Conservation (phyloP, 768 basidiomycete species). For the Leccinum disarticulatum region DNA sequence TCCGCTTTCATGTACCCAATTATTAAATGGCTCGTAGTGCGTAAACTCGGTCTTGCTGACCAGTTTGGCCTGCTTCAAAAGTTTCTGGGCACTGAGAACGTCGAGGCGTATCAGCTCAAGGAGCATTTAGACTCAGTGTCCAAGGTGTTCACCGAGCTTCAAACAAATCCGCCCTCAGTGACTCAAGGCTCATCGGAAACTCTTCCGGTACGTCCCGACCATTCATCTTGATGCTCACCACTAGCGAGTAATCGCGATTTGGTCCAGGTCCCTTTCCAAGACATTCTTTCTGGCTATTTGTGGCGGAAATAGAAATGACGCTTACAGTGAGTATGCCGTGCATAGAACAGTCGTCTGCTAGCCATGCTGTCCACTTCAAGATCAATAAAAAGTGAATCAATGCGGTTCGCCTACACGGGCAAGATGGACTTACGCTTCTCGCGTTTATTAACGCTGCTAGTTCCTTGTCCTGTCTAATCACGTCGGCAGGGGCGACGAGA, state of each 20-base stretch:
- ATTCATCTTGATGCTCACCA: constrained; percentile 8
- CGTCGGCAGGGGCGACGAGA: constrained; percentile 17
- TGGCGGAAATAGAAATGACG: background rate
- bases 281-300: background rate
- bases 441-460: constrained; percentile 11
- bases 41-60: constrained; percentile 34
- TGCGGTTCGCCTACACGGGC: background rate
- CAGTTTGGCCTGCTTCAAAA: constrained; percentile 16
- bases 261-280: constrained; percentile 11
- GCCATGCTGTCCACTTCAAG: constrained; percentile 23
- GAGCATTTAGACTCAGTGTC: no score
- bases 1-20: constrained; percentile 50
- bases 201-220: background rate
- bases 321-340: constrained; percentile 22
- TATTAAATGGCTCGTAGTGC: constrained; percentile 40
- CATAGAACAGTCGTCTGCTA: constrained; percentile 22
- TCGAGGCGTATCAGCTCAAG: background rate
- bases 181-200: constrained; percentile 15
- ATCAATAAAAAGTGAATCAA: background rate
- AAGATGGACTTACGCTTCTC: constrained; percentile 8
- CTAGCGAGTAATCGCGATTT: constrained; percentile 17
- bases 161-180: constrained; percentile 15
- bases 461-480: constrained; percentile 19
- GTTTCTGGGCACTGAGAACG: constrained; percentile 16
- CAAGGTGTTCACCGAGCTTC: constrained; percentile 21